Percentiles rank a stretch among this genome's conserved stretches.
phyloP scores from a whole-genome alignment of 805 yeast species.

The Teunomyces panamensis region DNA sequence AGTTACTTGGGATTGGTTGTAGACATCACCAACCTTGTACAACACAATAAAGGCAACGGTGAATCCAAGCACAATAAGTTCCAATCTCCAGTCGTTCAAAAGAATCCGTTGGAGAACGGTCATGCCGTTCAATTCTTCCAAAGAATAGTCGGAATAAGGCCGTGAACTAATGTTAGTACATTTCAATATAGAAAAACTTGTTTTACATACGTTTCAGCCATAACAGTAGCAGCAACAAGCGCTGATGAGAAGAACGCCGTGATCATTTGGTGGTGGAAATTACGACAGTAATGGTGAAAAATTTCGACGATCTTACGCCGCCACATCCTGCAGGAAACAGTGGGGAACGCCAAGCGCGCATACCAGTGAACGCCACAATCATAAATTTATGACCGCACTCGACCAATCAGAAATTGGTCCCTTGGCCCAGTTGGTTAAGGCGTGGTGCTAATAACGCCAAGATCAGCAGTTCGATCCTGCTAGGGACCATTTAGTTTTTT shows the following conservation, averaged over 20 bases:
- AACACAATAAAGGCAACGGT: constrained; percentile 47
- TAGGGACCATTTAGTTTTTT: constrained; percentile 11
- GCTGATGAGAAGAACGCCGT: not conserved
- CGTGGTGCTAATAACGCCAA: constrained; percentile 54
- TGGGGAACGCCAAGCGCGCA: too few relatives aligned
- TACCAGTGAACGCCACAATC: not conserved
- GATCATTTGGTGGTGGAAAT: not conserved
- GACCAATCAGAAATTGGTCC: not conserved
- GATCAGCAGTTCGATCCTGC: constrained; percentile 87
- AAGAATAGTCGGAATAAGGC: constrained; percentile 26
- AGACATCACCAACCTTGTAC: constrained; percentile 56
- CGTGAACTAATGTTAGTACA: constrained; percentile 6
- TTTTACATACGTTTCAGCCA: constrained; percentile 2
- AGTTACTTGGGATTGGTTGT: constrained; percentile 57
- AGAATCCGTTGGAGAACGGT: constrained; percentile 55
- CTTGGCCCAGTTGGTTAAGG: constrained; percentile 44
- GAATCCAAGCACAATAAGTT: constrained; percentile 52
- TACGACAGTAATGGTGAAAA: not conserved
- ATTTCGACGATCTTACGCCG: not conserved
- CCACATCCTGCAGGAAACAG: not conserved
- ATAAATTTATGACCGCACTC: too few relatives aligned
- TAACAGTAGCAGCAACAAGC: constrained; percentile 2
- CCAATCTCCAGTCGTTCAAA: constrained; percentile 75
- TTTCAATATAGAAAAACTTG: not conserved
- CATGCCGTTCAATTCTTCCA: constrained; percentile 58